Base-by-base conservation (phyloP, 108 stramenopile species). In the Cylindrotheca fusiformis region DNA sequence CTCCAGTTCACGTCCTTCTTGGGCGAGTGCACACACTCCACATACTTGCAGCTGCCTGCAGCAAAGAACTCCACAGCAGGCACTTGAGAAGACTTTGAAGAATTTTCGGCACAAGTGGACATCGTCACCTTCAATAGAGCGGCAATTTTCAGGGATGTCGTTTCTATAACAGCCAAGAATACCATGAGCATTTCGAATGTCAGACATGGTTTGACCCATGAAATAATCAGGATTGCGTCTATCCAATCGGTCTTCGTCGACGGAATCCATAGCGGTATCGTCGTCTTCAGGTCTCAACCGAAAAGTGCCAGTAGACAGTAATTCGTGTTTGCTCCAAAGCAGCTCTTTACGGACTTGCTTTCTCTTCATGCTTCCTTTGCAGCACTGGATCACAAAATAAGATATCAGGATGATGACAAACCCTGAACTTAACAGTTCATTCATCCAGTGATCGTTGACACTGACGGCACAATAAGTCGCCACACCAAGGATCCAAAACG, bases 1-100 rank as follows among this genome's bases (percentile, higher is more conserved):
- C 44, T 87, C 80, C 6, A 90, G 56, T 49, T 90, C 85, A 4
- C 88, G 73, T 29, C 77, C 87, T 69, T 94, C 92, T 69, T 94
- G 92, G 10, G 88, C 88, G 25, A 90, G 30, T 2, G 76, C 88
- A 45, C 92, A 94, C 4, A 80, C 64, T 29, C 92, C 92, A 41
- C 86, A 88, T 30, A 74, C 51, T 63, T 88, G 86, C 12, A 83
- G 25, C 30, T 88, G 79, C 29, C 57, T 65, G 19, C 84, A 65
- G 55, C 71, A 74, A 48, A 76, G 60, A 29, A 24, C 27, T 23
- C 63, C 70, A 54, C 77, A 69, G 77, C 75, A 67, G 54, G 65
- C 1, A 48, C 44, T 58, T 31, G 79, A 58, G 41, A 83, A 70
- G 36, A 57, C 59, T 6, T 60, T 52, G 58, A 80, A 86, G 5